These are phyloP conservation scores for Pseudocercospora fijiensis DNA, from an alignment of 2,329 filamentous ascomycete genomes.

Conservation along the genomic window DNA sequence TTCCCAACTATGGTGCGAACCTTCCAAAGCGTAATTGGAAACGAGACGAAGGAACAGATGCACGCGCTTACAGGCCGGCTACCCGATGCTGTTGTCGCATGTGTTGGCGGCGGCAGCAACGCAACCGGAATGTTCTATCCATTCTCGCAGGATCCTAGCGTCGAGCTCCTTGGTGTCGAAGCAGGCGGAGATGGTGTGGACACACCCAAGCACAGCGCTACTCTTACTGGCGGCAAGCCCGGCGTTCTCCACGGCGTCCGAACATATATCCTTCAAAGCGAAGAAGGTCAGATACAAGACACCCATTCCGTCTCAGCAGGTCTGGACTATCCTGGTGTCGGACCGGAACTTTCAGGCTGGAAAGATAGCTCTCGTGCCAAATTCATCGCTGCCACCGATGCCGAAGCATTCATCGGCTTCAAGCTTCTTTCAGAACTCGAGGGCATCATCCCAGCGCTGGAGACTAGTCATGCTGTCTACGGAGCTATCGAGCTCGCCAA, in stretches of 20 bases:
- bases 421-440: slow-evolving; percentile 80
- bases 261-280: slow-evolving; percentile 91
- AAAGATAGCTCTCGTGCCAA: slow-evolving; percentile 85
- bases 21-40: slow-evolving; percentile 94
- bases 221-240: slow-evolving; percentile 79
- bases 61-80: slow-evolving; percentile 78
- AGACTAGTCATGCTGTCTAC: slow-evolving; percentile 89
- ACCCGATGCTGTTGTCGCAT: slow-evolving; percentile 93
- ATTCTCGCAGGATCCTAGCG: slow-evolving; percentile 78
- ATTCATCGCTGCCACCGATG: slow-evolving; percentile 89
- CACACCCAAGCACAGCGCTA: slow-evolving; percentile 81
- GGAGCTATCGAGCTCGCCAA: slow-evolving; percentile 88
- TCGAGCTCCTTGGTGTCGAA: slow-evolving; percentile 90
- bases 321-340: slow-evolving; percentile 95
- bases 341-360: slow-evolving; percentile 87
- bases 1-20: slow-evolving; percentile 97
- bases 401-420: slow-evolving; percentile 86
- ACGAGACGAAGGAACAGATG: slow-evolving; percentile 94
- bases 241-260: slow-evolving; percentile 94
- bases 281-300: slow-evolving; percentile 88
- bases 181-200: slow-evolving; percentile 91
- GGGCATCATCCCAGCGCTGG: slow-evolving; percentile 94
- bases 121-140: slow-evolving; percentile 98
- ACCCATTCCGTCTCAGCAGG: slow-evolving; percentile 97
- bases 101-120: slow-evolving; percentile 93